Evolutionary conservation across 116 monocot species (phyloP).

Genomic region (Zostera marina): DNA sequence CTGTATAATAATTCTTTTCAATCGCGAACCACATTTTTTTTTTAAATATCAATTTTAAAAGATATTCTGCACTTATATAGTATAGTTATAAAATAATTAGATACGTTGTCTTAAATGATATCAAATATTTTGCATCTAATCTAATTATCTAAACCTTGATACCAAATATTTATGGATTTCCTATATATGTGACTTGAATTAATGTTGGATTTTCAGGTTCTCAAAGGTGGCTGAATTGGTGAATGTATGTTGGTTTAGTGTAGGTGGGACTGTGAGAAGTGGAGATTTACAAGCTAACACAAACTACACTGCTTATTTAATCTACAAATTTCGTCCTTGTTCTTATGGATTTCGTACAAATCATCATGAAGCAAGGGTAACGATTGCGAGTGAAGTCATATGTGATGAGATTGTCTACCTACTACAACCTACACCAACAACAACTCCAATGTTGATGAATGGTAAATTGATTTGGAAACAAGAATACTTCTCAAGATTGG

Average conservation of each 20-base stretch:
- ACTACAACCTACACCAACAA: not conserved
- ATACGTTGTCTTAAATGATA: too few relatives aligned
- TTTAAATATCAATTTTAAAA: too few relatives aligned
- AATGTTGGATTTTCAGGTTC: slow-evolving; percentile 22
- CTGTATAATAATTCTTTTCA: too few relatives aligned
- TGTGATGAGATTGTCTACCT: not conserved
- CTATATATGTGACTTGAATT: not conserved
- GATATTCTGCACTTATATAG: too few relatives aligned
- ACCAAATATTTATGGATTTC: too few relatives aligned
- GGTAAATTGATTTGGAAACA: not conserved
- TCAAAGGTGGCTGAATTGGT: slow-evolving; percentile 30
- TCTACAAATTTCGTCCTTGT: slow-evolving; percentile 4
- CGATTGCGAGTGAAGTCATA: slow-evolving; percentile 1
- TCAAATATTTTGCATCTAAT: too few relatives aligned
- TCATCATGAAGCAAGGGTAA: not conserved
- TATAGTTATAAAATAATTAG: too few relatives aligned
- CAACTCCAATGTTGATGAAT: not conserved
- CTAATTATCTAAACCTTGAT: not conserved
- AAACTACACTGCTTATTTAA: slow-evolving; percentile 25
- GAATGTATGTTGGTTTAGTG: slow-evolving; percentile 34
- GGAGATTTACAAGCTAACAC: slow-evolving; percentile 22
- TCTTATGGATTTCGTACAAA: not conserved
- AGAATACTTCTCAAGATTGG: not conserved
- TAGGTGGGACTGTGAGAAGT: slow-evolving; percentile 18
- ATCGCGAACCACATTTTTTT: too few relatives aligned